phyloP scores from a whole-genome alignment of 768 basidiomycete genomes.

The Amanita thiersii region DNA sequence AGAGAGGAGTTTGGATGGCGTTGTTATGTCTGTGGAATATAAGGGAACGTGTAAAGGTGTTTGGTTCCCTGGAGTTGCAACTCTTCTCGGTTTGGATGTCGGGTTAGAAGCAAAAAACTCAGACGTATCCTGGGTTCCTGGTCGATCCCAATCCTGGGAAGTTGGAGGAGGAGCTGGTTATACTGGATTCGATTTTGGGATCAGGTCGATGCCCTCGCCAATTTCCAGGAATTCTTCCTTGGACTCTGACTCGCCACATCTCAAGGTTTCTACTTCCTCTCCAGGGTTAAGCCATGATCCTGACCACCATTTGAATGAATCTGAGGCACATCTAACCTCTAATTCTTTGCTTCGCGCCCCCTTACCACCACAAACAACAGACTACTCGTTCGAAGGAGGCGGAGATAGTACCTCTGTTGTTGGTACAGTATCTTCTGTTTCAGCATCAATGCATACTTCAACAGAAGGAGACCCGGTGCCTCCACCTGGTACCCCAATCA shows the following conservation, averaged over 20 bases:
- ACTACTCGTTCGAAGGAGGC: slow-evolving; percentile 71
- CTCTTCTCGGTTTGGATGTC: slow-evolving; percentile 71
- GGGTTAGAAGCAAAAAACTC: slow-evolving; percentile 60
- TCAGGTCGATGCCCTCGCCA: slow-evolving; percentile 20
- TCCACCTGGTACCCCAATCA: slow-evolving; percentile 56
- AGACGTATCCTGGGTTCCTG: slow-evolving; percentile 60
- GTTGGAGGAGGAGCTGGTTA: slow-evolving; percentile 59
- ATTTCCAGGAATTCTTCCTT: slow-evolving; percentile 41
- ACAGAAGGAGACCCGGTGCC: slow-evolving; percentile 17
- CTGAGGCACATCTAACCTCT: slow-evolving; percentile 36
- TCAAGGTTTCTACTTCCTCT: slow-evolving; percentile 16
- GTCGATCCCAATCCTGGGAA: slow-evolving; percentile 44
- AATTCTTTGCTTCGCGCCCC: slow-evolving; percentile 71
- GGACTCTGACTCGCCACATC: slow-evolving; percentile 29
- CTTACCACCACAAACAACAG: slow-evolving; percentile 55
- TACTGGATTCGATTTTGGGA: slow-evolving; percentile 61
- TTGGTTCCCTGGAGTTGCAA: slow-evolving; percentile 81
- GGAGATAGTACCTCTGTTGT: slow-evolving; percentile 24
- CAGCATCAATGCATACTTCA: slow-evolving; percentile 34
- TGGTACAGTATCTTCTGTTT: slow-evolving; percentile 37
- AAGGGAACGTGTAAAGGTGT: slow-evolving; percentile 67
- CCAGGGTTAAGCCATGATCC: slow-evolving; percentile 10
- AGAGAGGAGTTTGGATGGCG: slow-evolving; percentile 37
- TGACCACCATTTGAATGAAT: slow-evolving; percentile 11
- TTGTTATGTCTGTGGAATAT: slow-evolving; percentile 61